Evolutionary conservation across 306 rosid species (phyloP).

Genomic region (Pyrus bretschneideri): DNA sequence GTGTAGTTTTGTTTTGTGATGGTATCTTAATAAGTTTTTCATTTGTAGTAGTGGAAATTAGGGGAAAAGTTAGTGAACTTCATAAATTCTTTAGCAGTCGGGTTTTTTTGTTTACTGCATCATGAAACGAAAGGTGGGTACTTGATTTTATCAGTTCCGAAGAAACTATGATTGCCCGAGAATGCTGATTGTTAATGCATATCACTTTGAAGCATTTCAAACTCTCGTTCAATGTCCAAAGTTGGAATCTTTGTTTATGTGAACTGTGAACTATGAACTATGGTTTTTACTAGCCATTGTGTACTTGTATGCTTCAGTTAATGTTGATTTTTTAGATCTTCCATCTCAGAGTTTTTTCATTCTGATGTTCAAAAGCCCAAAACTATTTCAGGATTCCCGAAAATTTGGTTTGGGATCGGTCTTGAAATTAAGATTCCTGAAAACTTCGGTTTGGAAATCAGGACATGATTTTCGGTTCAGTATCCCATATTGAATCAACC

Average conservation of each 20-base stretch:
- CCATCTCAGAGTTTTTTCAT: background rate
- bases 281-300: background rate
- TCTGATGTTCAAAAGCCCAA: background rate
- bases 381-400: no score
- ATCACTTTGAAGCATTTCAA: background rate
- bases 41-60: background rate
- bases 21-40: background rate
- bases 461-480: no score
- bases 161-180: background rate
- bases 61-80: background rate
- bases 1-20: background rate
- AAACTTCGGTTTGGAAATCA: no score
- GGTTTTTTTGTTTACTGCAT: background rate
- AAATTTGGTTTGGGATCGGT: no score
- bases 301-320: background rate
- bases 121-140: background rate
- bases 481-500: no score
- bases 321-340: background rate
- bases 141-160: background rate
- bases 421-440: no score
- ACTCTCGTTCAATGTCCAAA: background rate
- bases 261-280: background rate
- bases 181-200: background rate
- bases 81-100: no score
- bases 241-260: background rate